phyloP scores from a whole-genome alignment of 2,329 filamentous ascomycete species.

The Lachnellula arida region DNA sequence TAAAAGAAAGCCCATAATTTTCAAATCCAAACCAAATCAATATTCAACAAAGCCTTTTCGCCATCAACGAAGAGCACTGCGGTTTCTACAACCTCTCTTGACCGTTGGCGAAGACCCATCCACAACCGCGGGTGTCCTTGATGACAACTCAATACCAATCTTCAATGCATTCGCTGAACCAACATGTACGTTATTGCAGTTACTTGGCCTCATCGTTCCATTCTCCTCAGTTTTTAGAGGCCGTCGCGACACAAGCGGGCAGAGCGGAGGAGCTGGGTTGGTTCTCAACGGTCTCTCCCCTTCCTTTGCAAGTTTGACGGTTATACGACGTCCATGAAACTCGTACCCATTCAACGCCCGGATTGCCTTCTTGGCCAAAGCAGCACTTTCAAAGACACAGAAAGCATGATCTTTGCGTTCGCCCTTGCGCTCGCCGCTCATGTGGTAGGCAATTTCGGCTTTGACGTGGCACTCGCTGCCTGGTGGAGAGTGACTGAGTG shows the following conservation, averaged over 20 bases:
- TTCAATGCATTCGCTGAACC: background rate
- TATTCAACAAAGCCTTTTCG: too few relatives aligned
- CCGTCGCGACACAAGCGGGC: too few relatives aligned
- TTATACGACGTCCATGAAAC: background rate
- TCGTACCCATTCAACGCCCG: background rate
- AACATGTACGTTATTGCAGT: background rate
- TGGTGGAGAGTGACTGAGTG: background rate
- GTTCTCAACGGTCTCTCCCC: background rate
- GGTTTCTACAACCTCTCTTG: too few relatives aligned
- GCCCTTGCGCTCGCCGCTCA: conserved; percentile 10
- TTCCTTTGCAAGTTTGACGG: background rate
- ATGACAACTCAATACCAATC: background rate
- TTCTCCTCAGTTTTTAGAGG: background rate
- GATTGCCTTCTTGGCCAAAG: background rate
- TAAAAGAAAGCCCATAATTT: too few relatives aligned
- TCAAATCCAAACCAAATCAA: too few relatives aligned
- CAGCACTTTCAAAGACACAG: conserved; percentile 6
- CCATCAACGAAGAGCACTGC: too few relatives aligned
- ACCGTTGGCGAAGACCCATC: background rate
- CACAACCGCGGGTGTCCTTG: background rate
- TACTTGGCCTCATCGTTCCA: too few relatives aligned
- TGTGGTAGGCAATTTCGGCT: conserved; percentile 9
- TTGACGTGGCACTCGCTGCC: conserved; percentile 1
- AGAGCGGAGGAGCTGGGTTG: background rate
- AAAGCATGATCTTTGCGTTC: conserved; percentile 15